Base-by-base conservation (phyloP, 2,329 filamentous ascomycete genomes). In the Pezicula neosporulosa region DNA sequence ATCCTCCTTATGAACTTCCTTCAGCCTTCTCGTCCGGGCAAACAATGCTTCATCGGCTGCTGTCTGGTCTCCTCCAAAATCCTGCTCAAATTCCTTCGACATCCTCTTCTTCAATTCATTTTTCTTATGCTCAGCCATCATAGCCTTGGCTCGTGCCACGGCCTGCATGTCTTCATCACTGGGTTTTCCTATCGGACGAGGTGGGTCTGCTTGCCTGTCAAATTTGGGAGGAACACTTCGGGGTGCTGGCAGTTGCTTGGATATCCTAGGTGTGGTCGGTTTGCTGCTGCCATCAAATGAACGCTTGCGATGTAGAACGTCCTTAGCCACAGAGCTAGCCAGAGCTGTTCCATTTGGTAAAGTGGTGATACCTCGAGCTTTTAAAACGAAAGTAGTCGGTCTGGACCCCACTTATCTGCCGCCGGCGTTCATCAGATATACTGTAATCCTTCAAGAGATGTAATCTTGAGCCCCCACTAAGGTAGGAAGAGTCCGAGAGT, bases 381-480 rank as follows among this genome's bases (percentile, higher is more conserved):
- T 68, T 13, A 68, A 52, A 52, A 18, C 66, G 60, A 47, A 68
- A 68, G 48, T 68, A 68, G 50, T 68, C 66, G 3, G 65, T 67
- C 36, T 65, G 56, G 6, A 68, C 65, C 4, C 66, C 66, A 49
- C 62, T 68, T 7, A 58, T 42, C 45, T 63, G 61, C 21, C 51
- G 55, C 18, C 58, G 56, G 16, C 41, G 48, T 35, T 65, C 62
- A 18, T 64, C 52, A 10, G 55, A 46, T 3, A 43, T 27, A 44
- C 48, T 53, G 33, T 61, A 62, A n/a, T 56, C 56, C 6, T 56
- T 48, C 41, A 65, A 50, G 2, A 63, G 51, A 51, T 64, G 63
- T 19, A 63, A 63, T 41, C 64, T 57, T 19, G 65, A 66, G 33
- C 56, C 59, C 16, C 64, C 65, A 50, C 49, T 55, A 2, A 66